Conservation (phyloP, 2,329 filamentous ascomycete genomes). For the Kalmusia sp. region DNA sequence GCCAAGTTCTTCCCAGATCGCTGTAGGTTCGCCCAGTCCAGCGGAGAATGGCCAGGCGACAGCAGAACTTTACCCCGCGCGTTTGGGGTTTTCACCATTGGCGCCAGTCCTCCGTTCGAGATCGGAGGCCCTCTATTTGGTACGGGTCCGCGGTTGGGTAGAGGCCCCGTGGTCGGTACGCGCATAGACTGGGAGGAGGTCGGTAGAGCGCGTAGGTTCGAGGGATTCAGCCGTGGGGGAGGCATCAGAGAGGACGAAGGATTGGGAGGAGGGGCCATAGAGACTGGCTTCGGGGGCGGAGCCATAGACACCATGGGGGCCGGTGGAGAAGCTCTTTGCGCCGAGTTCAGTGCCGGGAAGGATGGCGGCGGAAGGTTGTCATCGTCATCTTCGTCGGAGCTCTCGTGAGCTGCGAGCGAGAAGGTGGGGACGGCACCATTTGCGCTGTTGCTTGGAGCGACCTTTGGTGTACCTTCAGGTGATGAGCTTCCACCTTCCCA, state of each 20-base stretch:
- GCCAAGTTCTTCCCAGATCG: conserved; percentile 66
- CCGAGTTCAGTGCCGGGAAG: conserved; percentile 56
- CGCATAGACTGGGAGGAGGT: conserved; percentile 42
- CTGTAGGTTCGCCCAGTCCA: conserved; percentile 92
- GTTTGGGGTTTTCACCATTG: conserved; percentile 48
- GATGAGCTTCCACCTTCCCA: conserved; percentile 20
- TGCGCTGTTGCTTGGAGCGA: conserved; percentile 20
- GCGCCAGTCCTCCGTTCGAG: conserved; percentile 50
- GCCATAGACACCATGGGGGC: conserved; percentile 25
- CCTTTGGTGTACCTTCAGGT: conserved; percentile 42
- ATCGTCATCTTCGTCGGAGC: conserved; percentile 40
- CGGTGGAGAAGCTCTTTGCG: conserved; percentile 49
- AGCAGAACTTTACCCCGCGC: conserved; percentile 73
- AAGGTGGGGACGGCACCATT: conserved; percentile 41
- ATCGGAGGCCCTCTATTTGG: conserved; percentile 49
- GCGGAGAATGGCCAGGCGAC: conserved; percentile 88
- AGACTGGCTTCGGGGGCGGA: conserved; percentile 24
- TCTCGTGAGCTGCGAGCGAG: conserved; percentile 44
- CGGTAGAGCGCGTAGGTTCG: conserved; percentile 43
- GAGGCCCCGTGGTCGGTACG: conserved; percentile 55
- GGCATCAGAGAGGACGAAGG: conserved; percentile 41
- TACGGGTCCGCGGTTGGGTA: conserved; percentile 54
- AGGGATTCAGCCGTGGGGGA: conserved; percentile 44
- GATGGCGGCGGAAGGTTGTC: conserved; percentile 47
- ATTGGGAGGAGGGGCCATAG: conserved; percentile 46